Base-by-base conservation (phyloP, 2,329 filamentous ascomycete species). In the Sporothrix phasma region DNA sequence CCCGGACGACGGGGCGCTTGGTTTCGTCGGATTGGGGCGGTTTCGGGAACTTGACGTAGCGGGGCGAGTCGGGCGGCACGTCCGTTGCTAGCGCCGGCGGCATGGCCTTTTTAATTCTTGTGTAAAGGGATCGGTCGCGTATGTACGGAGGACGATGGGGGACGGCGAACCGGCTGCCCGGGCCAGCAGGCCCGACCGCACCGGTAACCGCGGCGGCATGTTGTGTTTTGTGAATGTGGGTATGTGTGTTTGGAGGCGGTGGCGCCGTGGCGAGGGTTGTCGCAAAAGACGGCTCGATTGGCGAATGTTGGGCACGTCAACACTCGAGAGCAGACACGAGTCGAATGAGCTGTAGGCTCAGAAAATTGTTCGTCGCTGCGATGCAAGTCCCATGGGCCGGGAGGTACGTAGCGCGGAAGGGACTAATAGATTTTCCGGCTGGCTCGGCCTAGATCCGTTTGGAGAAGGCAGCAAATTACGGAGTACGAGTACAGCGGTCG, bases 51-150 rank as follows among this genome's bases (percentile, higher is more conserved):
- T 90, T 86, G 76, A 97, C 89, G 79, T 89, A 97, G 68, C 84
- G 83, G 54, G 94, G 93, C 41, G 92, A 96, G 74, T 97, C 90
- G 58, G 94, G 93, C 19, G 88, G 88, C 68, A 92, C 67, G 3
- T 47, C 19, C 19, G 46, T 6, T 11, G 58, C 10, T 19, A 29
- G 37, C 2, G 56, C n/a, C 15, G 66, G 67, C 68, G 73, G 66
- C 70, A n/a, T n/a, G n/a, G n/a, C n/a, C n/a, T n/a, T 66, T 22
- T 39, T 47, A 47, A 43, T 64, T 24, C 17, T 51, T 13, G 45
- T 24, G 24, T 8, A 13, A 47, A 47, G 8, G 31, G n/a, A 47
- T 34, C 11, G 43, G 39, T 15, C 34, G 49, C n/a, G 34, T 24
- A 53, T 43, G 60, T 19, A 19, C 41, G 46, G 24, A 65, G 17